Conservation (phyloP, 2,329 filamentous ascomycete genomes). For the Myriangium duriaei region DNA sequence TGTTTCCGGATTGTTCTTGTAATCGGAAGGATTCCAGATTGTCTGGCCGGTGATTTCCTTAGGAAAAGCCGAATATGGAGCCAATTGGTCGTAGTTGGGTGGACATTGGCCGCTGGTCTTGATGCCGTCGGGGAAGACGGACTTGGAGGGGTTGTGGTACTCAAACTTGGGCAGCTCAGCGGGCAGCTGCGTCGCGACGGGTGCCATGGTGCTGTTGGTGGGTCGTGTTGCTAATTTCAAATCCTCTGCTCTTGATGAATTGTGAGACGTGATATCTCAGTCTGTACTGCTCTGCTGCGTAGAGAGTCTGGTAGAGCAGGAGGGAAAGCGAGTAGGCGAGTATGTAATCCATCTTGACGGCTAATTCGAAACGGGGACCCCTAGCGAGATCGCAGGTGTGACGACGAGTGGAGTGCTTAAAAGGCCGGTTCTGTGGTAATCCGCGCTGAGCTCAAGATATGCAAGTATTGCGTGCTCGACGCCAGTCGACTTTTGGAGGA, state of each 20-base stretch:
- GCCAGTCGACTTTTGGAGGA: constrained; percentile 1
- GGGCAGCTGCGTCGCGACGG: constrained; percentile 12
- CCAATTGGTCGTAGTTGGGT: constrained; percentile 53
- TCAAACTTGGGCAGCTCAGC: constrained; percentile 11
- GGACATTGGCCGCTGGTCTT: constrained; percentile 61
- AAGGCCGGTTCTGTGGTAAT: constrained; percentile 7
- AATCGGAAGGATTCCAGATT: constrained; percentile 58
- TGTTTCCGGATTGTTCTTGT: constrained; percentile 47
- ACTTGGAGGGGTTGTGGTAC: constrained; percentile 24
- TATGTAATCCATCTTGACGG: constrained; percentile 14
- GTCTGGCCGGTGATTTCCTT: constrained; percentile 58
- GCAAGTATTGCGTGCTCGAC: constrained; percentile 9
- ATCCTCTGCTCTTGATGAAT: constrained; percentile 12
- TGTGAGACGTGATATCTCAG: constrained; percentile 10
- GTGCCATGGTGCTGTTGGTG: constrained; percentile 10
- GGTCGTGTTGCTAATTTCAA: constrained; percentile 9
- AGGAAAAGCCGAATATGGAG: constrained; percentile 58
- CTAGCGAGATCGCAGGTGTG: too few relatives aligned
- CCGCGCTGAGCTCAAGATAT: constrained; percentile 8
- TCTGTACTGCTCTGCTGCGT: constrained; percentile 12
- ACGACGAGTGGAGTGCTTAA: too few relatives aligned
- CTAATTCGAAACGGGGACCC: not conserved
- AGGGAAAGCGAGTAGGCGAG: constrained; percentile 15
- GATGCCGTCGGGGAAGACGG: constrained; percentile 51
- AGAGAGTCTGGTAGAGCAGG: constrained; percentile 13